phyloP scores from a whole-genome alignment of 2,329 filamentous ascomycete genomes.

The Neospermospora avenae region DNA sequence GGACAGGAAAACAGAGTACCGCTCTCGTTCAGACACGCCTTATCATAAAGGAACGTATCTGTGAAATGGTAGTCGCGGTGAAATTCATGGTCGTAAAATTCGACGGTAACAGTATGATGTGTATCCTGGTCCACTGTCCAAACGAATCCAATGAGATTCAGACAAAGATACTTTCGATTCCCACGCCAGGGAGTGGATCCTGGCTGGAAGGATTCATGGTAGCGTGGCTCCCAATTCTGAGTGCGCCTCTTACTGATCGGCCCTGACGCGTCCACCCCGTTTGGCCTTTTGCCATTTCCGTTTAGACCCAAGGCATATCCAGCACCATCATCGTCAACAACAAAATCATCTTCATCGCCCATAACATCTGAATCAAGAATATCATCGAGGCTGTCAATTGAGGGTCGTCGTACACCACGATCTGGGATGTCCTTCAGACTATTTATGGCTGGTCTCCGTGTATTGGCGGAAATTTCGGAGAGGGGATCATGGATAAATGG shows the following conservation, averaged over 20 bases:
- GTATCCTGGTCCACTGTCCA: slow-evolving; percentile 97
- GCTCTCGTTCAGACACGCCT: slow-evolving; percentile 84
- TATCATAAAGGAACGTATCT: slow-evolving; percentile 93
- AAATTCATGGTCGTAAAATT: slow-evolving; percentile 93
- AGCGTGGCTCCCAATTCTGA: slow-evolving; percentile 50
- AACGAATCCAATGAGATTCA: slow-evolving; percentile 90
- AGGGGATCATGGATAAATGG: slow-evolving; percentile 84
- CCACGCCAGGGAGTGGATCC: slow-evolving; percentile 95
- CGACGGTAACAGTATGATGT: slow-evolving; percentile 89
- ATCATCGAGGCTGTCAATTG: slow-evolving; percentile 75
- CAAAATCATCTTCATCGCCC: slow-evolving; percentile 68
- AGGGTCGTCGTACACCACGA: slow-evolving; percentile 54
- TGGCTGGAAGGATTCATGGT: slow-evolving; percentile 86
- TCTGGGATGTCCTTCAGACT: slow-evolving; percentile 50
- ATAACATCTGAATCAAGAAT: slow-evolving; percentile 62
- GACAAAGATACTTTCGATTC: slow-evolving; percentile 86
- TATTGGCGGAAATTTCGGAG: slow-evolving; percentile 65
- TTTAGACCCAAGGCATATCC: slow-evolving; percentile 67
- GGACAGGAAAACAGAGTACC: slow-evolving; percentile 84
- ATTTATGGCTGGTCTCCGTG: slow-evolving; percentile 52
- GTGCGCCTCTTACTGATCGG: slow-evolving; percentile 42
- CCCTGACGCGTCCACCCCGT: slow-evolving; percentile 39
- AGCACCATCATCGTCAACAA: slow-evolving; percentile 91
- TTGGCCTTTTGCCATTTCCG: slow-evolving; percentile 64
- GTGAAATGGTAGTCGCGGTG: slow-evolving; percentile 97